phyloP scores from a whole-genome alignment of 1,284 basidiomycete species.

The Microbotryum scabiosae region DNA sequence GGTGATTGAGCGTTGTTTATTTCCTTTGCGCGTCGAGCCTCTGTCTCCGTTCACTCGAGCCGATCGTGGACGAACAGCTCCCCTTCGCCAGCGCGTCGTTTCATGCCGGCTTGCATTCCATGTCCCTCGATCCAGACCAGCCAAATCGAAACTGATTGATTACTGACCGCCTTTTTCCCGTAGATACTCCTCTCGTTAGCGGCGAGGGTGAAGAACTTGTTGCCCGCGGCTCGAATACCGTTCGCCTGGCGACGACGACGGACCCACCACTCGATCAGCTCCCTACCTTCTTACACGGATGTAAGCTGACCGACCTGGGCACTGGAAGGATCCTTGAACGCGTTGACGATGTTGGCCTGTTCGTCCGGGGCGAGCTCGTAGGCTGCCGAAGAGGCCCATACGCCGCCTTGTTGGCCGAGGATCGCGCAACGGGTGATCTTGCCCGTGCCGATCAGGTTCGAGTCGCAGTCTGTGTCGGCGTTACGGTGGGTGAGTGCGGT shows the following conservation, averaged over 20 bases:
- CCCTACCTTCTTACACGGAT: too few species aligned
- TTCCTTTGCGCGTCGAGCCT: too few species aligned
- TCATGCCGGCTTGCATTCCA: too few species aligned
- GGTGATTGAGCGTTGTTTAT: too few species aligned
- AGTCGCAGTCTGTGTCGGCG: constrained; percentile 63
- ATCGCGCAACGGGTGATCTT: constrained; percentile 75
- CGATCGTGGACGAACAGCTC: too few species aligned
- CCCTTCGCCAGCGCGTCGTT: too few species aligned
- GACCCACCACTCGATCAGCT: too few species aligned
- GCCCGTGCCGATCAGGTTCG: constrained; percentile 68
- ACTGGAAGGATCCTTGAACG: constrained; percentile 47
- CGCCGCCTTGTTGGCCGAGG: constrained; percentile 70
- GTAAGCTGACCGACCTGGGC: constrained; percentile 41
- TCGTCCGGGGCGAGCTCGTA: constrained; percentile 69
- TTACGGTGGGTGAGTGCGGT: too few species aligned
- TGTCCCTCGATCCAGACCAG: too few species aligned
- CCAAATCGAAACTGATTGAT: too few species aligned
- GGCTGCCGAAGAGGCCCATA: constrained; percentile 73
- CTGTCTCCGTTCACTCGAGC: too few species aligned
- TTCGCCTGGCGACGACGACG: too few species aligned
- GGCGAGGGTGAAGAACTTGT: constrained; percentile 71
- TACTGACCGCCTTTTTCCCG: constrained; percentile 71
- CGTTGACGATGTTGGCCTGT: constrained; percentile 57
- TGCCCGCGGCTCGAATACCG: constrained; percentile 61
- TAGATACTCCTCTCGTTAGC: constrained; percentile 60